Evolutionary conservation across 164 flowering plant genomes (phyloP).

Genomic region (Sextonia rubra): DNA sequence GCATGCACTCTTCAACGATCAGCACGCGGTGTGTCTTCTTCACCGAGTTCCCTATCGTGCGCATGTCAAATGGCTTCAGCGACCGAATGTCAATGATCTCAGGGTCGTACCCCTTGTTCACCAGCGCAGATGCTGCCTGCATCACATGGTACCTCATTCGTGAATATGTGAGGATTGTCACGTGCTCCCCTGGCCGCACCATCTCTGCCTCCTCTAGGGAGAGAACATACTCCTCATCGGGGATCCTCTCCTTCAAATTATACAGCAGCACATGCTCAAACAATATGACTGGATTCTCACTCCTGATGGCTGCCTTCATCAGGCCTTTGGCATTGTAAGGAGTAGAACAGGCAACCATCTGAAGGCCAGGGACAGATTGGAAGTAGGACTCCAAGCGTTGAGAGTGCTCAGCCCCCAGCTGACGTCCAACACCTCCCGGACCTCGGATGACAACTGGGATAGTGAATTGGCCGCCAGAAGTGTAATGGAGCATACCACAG

Average conservation of each 20-base stretch:
- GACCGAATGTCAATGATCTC: constrained; percentile 89
- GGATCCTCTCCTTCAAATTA: constrained; percentile 85
- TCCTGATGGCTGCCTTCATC: constrained; percentile 89
- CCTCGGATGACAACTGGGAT: constrained; percentile 87
- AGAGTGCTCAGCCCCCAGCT: constrained; percentile 90
- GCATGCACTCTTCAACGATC: constrained; percentile 93
- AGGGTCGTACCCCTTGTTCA: constrained; percentile 89
- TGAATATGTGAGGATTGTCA: constrained; percentile 80
- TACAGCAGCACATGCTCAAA: constrained; percentile 87
- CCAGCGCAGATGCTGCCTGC: constrained; percentile 88
- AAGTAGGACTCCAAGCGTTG: constrained; percentile 87
- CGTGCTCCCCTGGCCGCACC: constrained; percentile 90
- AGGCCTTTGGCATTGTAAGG: constrained; percentile 91
- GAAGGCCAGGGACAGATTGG: constrained; percentile 90
- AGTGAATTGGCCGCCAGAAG: constrained; percentile 89
- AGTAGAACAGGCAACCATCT: constrained; percentile 94
- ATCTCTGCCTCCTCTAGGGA: constrained; percentile 89
- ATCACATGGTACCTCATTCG: constrained; percentile 92
- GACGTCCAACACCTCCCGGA: constrained; percentile 92
- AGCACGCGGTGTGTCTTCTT: constrained; percentile 84
- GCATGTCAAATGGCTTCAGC: constrained; percentile 76
- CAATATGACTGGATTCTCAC: constrained; percentile 84
- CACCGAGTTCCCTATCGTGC: constrained; percentile 81
- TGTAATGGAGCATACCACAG: constrained; percentile 94
- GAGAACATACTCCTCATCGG: constrained; percentile 73